Evolutionary conservation across 495 filamentous ascomycete species (phyloP), one percentile per base, ranked within the genome.

Genomic region (Aspergillus diversus): DNA sequence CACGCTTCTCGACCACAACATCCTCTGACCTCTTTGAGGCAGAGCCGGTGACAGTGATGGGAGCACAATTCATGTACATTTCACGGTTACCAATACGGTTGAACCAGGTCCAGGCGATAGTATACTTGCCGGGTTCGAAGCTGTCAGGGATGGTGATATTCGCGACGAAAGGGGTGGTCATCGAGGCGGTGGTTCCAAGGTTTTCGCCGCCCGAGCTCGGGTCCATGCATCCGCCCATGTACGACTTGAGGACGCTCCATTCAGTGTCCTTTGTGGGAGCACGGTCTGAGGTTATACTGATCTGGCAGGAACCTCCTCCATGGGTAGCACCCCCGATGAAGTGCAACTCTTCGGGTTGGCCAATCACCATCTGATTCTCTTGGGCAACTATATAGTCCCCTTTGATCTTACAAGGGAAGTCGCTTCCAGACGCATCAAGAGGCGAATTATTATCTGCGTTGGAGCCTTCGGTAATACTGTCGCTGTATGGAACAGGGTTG

Each of bases 11-110:
- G 35, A 74, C 48, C n/a, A 59, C 51, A 33, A 39, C 27, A 15
- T 47, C 53, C 3, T 57, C 51, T n/a, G 70, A 68, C 31, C 80
- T 74, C 73, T 82, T 83, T 37, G 67, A 71, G 15, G 69, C 73
- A 16, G 76, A 68, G 55, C 84, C 81, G 0, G 73, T 69, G 66
- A 97, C 81, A 6, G 81, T 84, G 60, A 94, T 79, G 1, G 89
- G 84, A 6, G 89, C 90, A 61, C 93, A 97, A 83, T 93, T 92
- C 93, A 96, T 96, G 81, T 97, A 97, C 85, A 96, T 92, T 73
- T 97, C 93, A 43, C 92, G 86, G 78, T 92, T 91, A 49, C 92
- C 92, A 63, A 93, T 76, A 56, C 86, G 86, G 83, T 97, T 97
- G 81, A 94, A 87, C 93, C 93, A 97, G 27, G 92, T 91, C 85